Percentiles rank a stretch among this genome's conserved stretches.
phyloP scores from a whole-genome alignment of 2,329 filamentous ascomycete species.

The Fusarium mangiferae region DNA sequence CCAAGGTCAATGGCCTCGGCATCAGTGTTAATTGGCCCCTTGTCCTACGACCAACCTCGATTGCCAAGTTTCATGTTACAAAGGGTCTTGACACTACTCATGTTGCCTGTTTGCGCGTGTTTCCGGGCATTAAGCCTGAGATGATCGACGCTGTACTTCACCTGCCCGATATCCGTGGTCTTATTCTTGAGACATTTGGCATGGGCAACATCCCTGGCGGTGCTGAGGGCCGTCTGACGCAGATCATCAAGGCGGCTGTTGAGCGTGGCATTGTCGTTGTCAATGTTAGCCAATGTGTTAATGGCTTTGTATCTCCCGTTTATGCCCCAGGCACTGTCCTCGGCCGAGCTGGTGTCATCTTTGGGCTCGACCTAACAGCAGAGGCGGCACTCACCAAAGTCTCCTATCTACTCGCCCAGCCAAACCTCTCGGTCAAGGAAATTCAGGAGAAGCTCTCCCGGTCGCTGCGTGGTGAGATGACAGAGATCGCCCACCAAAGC shows the following conservation, averaged over 20 bases:
- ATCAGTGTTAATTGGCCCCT: conserved; percentile 85
- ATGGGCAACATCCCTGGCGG: conserved; percentile 91
- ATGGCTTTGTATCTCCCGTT: conserved; percentile 79
- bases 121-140: conserved; percentile 91
- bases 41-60: conserved; percentile 77
- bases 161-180: conserved; percentile 78
- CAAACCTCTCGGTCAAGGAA: conserved; percentile 70
- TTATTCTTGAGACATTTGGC: conserved; percentile 92
- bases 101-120: conserved; percentile 88
- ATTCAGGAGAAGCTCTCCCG: conserved; percentile 77
- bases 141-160: conserved; percentile 89
- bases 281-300: conserved; percentile 90
- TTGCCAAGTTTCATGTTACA: conserved; percentile 79
- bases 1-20: conserved; percentile 81
- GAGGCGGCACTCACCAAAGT: conserved; percentile 93
- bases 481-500: conserved; percentile 75
- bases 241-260: conserved; percentile 80
- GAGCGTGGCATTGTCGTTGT: conserved; percentile 85
- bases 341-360: conserved; percentile 85
- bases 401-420: conserved; percentile 80
- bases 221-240: conserved; percentile 80
- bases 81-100: conserved; percentile 85
- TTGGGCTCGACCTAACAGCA: conserved; percentile 87
- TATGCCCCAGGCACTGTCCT: conserved; percentile 82
- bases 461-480: conserved; percentile 86